Evolutionary conservation across 129 eudicot species (phyloP), one percentile per base, ranked within the genome.

Genomic region (Gnaphalium uliginosum): DNA sequence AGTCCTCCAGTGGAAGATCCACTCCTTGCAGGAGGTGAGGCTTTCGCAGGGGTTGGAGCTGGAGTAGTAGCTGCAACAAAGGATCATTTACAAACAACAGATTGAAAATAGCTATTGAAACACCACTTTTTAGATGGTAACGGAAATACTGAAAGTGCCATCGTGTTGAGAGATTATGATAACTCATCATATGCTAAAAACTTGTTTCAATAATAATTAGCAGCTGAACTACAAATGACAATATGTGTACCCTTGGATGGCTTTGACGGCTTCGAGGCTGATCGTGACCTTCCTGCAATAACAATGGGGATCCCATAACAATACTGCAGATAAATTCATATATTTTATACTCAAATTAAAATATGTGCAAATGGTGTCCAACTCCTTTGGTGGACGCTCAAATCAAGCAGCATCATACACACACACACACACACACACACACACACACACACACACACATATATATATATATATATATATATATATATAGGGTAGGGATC

Each of bases 251-350:
- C 21, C 14, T 56, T 56, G 62, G 62, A 56, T 18, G 23, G 21
- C 26, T 19, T 19, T 22, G 22, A 53, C 21, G 10, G 22, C 59
- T 54, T 54, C 26, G 61, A 24, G 3, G 26, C 26, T 19, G 62
- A 56, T 0, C 62, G 26, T 56, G 62, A 56, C 62, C 62, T 56
- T 56, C 62, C 62, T 56, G 62, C 62, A 56, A 56, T 15, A 7
- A 56, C 62, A 56, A 56, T 56, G 26, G 0, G 9, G 9, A 33
- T 33, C 39, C 39, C 39, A 33, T 33, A 33, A 33, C 39, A 33
- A 33, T 33, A 33, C 39, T 6, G 9, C 39, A 56, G 26, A 6
- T 4, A 56, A 19, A 19, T 54, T 54, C 61, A 54, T 54, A 54
- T 1, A 32, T 32, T 54, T 24, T 23, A n/a, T 54, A 54, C 1